Percentiles rank a stretch among this genome's conserved stretches.
Conservation (phyloP, 257 asterid genomes). For the Solanum commersonii region DNA sequence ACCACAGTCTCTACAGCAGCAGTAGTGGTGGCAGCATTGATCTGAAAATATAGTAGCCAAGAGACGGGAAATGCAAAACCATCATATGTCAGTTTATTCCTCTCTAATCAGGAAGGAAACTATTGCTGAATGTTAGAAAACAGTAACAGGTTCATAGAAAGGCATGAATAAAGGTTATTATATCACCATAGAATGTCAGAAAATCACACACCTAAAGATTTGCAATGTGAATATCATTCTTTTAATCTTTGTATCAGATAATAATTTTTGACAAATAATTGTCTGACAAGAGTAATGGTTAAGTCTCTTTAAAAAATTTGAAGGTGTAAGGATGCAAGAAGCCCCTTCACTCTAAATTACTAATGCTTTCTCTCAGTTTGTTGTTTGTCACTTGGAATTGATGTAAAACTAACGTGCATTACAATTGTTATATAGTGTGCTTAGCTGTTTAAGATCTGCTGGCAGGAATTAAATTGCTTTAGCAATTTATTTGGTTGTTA, state of each 20-base stretch:
- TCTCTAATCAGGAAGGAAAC: not conserved
- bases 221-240: not conserved
- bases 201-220: not conserved
- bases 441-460: not conserved
- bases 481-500: not conserved
- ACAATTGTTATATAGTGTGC: not conserved
- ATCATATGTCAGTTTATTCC: slow-evolving; percentile 8
- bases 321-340: not conserved
- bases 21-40: slow-evolving; percentile 21
- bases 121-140: not conserved
- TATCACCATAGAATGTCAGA: not conserved
- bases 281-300: not conserved
- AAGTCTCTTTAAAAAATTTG: too few species aligned
- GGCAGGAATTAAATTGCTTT: not conserved
- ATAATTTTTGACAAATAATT: not conserved
- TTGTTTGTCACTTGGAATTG: not conserved
- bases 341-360: not conserved
- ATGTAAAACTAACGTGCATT: not conserved
- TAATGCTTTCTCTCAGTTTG: not conserved
- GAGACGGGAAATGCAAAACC: not conserved
- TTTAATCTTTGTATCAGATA: not conserved
- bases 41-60: slow-evolving; percentile 30
- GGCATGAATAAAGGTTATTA: not conserved
- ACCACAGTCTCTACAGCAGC: slow-evolving; percentile 29
- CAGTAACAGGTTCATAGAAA: not conserved